phyloP scores from a whole-genome alignment of 2,329 filamentous ascomycete genomes.

The Apiospora malaysiana region DNA sequence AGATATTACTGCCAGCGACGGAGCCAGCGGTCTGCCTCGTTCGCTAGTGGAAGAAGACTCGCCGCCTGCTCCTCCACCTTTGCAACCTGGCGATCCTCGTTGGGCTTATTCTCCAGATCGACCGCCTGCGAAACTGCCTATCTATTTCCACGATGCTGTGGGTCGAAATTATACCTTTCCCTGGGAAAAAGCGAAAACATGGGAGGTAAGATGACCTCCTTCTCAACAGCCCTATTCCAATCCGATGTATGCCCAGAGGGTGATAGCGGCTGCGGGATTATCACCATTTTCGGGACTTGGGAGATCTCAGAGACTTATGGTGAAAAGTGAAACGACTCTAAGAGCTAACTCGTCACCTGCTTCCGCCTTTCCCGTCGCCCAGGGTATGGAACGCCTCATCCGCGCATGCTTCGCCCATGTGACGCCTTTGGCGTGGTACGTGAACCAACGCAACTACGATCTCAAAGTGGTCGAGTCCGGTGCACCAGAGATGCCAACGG shows the following conservation, averaged over 20 bases:
- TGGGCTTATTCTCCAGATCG: conserved; percentile 35
- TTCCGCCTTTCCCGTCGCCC: background rate
- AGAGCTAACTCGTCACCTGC: background rate
- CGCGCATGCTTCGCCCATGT: conserved; percentile 61
- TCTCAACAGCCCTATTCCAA: background rate
- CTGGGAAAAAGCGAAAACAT: conserved; percentile 68
- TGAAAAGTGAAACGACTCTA: no score
- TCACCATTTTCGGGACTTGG: background rate
- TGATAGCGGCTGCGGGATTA: no score
- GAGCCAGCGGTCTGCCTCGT: background rate
- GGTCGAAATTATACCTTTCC: conserved; percentile 71
- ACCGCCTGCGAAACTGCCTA: conserved; percentile 50
- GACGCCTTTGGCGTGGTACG: conserved; percentile 58
- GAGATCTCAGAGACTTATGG: background rate
- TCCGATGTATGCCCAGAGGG: background rate
- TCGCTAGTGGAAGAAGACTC: conserved; percentile 15
- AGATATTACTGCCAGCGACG: background rate
- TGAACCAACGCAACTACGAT: conserved; percentile 60
- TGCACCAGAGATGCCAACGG: background rate
- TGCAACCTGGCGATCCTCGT: conserved; percentile 29
- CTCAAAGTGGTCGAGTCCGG: conserved; percentile 48
- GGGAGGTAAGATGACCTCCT: conserved; percentile 52
- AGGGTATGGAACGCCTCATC: conserved; percentile 66
- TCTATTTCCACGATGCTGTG: conserved; percentile 71
- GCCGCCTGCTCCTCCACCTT: conserved; percentile 24